Base-by-base conservation (phyloP, 352 stramenopile species). In the Globisporangium cylindrosporum region DNA sequence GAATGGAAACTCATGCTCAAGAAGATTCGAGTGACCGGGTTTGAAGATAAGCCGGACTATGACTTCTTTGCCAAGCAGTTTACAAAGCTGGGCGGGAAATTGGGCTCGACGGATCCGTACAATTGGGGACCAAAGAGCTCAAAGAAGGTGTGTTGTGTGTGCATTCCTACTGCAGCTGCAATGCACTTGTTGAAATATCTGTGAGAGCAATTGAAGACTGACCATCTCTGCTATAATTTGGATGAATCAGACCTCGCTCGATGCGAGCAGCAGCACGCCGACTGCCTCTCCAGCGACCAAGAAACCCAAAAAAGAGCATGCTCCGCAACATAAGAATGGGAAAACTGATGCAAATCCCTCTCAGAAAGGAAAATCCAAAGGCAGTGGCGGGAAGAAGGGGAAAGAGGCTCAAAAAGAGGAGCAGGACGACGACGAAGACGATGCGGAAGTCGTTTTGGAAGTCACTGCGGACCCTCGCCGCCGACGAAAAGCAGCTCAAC, bases 41-140 rank as follows among this genome's bases (percentile, higher is more conserved):
- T 93, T 59, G 88, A 94, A 49, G 82, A 91, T 25, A 82, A 86
- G 27, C 88, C 88, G 24, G 84, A 94, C 57, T 95, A 95, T 59
- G 84, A 83, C 8, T 92, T 85, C 48, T 93, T 88, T 51, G 59
- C 57, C 4, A 68, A 80, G 46, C 72, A 88, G 43, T 76, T 92
- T 22, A 64, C 71, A n/a, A 86, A 82, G 32, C 66, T 94, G 18
- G 82, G 78, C 18, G 76, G 76, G 12, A 80, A 78, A 59, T 66
- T 73, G 5, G 67, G 78, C 7, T 75, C 49, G 0, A 68, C 62
- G 0, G 71, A 76, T 2, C 70, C 81, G 6, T 92, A 86, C 32
- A 62, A 81, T 10, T 92, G 82, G 80, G 78, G 78, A 1, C 12
- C 46, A 29, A 72, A 65, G 60, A 29, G 60, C 6, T 4, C 59